Evolutionary conservation across 1,284 basidiomycete genomes (phyloP).

Genomic region (Ganoderma boninense): DNA sequence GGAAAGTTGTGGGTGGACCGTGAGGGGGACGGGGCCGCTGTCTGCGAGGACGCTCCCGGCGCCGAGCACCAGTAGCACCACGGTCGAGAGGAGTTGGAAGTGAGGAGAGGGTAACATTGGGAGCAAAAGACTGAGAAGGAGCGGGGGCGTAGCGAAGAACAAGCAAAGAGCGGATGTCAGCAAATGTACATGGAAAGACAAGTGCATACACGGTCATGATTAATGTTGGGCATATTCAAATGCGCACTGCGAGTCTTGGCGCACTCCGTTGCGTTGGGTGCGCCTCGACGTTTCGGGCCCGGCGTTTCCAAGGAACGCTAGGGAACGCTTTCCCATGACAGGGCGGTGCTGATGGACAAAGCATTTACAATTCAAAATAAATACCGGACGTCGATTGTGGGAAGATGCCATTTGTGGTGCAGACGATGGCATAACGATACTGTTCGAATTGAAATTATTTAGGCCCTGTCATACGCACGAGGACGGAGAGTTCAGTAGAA

Average conservation of each 20-base stretch:
- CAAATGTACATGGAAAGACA: not conserved
- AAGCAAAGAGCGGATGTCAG: not conserved
- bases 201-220: not conserved
- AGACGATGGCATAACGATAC: not conserved
- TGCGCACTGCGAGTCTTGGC: not conserved
- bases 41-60: not conserved
- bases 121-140: not conserved
- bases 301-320: not conserved
- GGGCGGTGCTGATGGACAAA: not conserved
- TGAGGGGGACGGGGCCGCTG: not conserved
- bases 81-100: not conserved
- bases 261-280: not conserved
- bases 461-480: too few relatives aligned
- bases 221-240: not conserved
- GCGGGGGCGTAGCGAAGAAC: not conserved
- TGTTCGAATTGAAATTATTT: not conserved
- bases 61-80: not conserved
- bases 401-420: not conserved
- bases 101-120: constrained; percentile 8
- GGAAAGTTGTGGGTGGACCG: not conserved
- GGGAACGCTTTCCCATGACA: not conserved
- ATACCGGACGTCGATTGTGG: not conserved
- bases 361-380: not conserved
- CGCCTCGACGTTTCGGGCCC: not conserved
- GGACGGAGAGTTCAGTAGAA: not conserved